Evolutionary conservation across 148 eudicot species (phyloP).

Genomic region (Vaccinium vitisidaea): DNA sequence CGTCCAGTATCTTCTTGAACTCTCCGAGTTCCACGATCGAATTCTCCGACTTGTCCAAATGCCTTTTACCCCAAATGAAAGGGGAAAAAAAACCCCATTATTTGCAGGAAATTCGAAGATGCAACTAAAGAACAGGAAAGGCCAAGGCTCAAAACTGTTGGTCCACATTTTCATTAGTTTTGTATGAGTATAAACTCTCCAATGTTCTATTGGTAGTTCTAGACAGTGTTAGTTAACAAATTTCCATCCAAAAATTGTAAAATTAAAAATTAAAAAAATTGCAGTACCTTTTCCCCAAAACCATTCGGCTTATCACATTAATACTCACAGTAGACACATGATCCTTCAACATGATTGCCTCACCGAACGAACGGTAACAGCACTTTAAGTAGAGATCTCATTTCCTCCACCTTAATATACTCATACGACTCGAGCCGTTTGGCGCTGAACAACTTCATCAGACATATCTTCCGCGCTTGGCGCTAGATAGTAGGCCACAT

Average conservation of each 20-base stretch:
- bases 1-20: conserved; percentile 78
- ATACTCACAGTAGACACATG: conserved; percentile 59
- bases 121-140: no score
- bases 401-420: no score
- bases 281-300: conserved; percentile 59
- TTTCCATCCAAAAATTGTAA: not conserved
- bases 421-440: no score
- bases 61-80: conserved; percentile 42
- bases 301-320: conserved; percentile 90
- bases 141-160: no score
- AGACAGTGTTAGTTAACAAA: no score
- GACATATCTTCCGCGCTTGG: no score
- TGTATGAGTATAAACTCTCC: no score
- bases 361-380: conserved; percentile 23
- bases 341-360: conserved; percentile 48
- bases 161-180: no score
- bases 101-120: not conserved
- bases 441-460: no score
- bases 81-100: not conserved
- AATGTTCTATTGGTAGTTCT: no score
- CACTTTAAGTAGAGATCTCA: conserved; percentile 33
- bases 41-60: conserved; percentile 36
- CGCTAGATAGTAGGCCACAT: no score
- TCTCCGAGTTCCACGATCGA: conserved; percentile 55
- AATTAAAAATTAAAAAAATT: not conserved